Conservation (phyloP, 2,329 filamentous ascomycete genomes). For the Hymenoscyphus scutula region DNA sequence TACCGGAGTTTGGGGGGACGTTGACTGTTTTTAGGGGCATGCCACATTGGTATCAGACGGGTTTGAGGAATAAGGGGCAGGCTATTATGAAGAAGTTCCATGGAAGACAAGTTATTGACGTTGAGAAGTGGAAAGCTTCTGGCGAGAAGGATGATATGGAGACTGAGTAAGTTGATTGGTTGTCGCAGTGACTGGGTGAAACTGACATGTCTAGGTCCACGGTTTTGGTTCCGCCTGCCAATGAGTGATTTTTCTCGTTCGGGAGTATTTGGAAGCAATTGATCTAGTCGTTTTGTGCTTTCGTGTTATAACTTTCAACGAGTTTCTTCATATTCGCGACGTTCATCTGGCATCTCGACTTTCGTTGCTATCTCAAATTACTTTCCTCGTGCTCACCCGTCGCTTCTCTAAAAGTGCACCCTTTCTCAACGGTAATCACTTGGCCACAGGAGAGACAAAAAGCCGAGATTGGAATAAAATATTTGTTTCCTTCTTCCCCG, state of each 20-base stretch:
- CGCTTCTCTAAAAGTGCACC: too few relatives aligned
- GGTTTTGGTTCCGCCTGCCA: constrained; percentile 25
- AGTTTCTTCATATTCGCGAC: too few relatives aligned
- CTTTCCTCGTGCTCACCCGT: too few relatives aligned
- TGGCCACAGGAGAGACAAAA: too few relatives aligned
- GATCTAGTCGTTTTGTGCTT: not conserved
- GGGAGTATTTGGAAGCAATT: too few relatives aligned
- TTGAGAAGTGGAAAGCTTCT: constrained; percentile 29
- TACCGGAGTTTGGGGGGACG: constrained; percentile 40
- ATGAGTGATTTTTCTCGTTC: constrained; percentile 4
- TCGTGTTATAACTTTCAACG: too few relatives aligned
- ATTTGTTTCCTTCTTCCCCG: too few relatives aligned
- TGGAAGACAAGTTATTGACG: constrained; percentile 36
- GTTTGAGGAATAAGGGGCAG: constrained; percentile 43
- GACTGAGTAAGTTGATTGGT: constrained; percentile 28
- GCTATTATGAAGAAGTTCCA: constrained; percentile 33
- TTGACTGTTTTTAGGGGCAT: constrained; percentile 30
- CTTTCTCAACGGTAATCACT: too few relatives aligned
- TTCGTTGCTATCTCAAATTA: too few relatives aligned
- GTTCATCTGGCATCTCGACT: too few relatives aligned
- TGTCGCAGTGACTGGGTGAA: not conserved
- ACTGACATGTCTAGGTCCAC: constrained; percentile 22
- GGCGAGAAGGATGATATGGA: constrained; percentile 25
- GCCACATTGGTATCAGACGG: constrained; percentile 63
- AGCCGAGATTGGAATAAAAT: too few relatives aligned